Evolutionary conservation across 129 eudicot genomes (phyloP).

Genomic region (Tagetes patula): DNA sequence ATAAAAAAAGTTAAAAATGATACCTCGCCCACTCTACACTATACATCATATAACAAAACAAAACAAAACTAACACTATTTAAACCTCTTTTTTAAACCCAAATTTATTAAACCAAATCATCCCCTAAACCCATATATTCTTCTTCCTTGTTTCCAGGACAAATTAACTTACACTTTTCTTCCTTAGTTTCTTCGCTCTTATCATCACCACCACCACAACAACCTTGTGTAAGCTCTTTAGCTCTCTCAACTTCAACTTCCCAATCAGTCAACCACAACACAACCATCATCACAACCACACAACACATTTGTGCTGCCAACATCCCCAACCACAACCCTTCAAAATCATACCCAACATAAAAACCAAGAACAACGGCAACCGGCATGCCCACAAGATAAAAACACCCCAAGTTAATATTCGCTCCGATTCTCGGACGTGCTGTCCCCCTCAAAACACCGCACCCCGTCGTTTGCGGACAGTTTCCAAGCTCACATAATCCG

Average conservation of each 20-base stretch:
- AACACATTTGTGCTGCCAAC: slow-evolving; percentile 71
- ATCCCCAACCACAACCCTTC: slow-evolving; percentile 83
- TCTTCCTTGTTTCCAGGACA: slow-evolving; percentile 38
- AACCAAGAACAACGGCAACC: slow-evolving; percentile 67
- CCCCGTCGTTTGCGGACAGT: slow-evolving; percentile 87
- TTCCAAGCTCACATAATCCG: slow-evolving; percentile 82
- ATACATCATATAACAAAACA: slow-evolving; percentile 21
- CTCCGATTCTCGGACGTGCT: slow-evolving; percentile 77
- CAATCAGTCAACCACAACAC: slow-evolving; percentile 65
- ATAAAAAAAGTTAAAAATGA: background rate
- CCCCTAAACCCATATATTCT: slow-evolving; percentile 46
- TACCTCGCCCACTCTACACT: slow-evolving; percentile 26
- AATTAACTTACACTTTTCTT: slow-evolving; percentile 32
- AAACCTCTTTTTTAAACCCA: background rate
- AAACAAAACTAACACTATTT: background rate
- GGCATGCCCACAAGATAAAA: slow-evolving; percentile 86
- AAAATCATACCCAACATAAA: slow-evolving; percentile 52
- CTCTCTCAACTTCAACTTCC: slow-evolving; percentile 61
- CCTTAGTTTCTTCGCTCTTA: slow-evolving; percentile 36
- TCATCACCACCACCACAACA: slow-evolving; percentile 21
- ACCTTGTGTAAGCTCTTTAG: slow-evolving; percentile 52
- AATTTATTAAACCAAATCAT: slow-evolving; percentile 33
- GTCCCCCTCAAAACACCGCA: slow-evolving; percentile 88
- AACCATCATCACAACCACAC: slow-evolving; percentile 72
- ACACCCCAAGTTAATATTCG: slow-evolving; percentile 81